A percentile compares a stretch with the other conserved stretches of the same genome.
Evolutionary conservation across 305 asterid species (phyloP).

Genomic region (Fraxinus velutina): DNA sequence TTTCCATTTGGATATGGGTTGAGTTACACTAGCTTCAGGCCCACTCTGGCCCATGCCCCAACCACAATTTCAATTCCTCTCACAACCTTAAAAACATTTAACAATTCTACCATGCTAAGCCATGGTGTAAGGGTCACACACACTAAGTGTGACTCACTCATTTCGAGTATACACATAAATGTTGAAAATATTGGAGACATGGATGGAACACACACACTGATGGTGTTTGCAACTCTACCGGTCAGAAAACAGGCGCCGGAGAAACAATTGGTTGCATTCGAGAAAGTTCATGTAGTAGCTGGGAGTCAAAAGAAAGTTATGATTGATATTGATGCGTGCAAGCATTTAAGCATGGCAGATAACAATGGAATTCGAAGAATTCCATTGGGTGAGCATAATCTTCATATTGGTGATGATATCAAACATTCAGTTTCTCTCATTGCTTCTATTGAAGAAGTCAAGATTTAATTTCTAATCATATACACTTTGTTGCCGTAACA

Average conservation of each 20-base stretch:
- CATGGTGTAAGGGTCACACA: conserved; percentile 53
- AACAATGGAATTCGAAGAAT: conserved; percentile 59
- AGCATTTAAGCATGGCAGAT: conserved; percentile 63
- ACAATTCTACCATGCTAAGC: conserved; percentile 32
- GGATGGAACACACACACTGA: conserved; percentile 69
- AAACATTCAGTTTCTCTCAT: conserved; percentile 48
- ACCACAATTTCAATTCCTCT: conserved; percentile 24
- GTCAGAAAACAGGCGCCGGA: conserved; percentile 16
- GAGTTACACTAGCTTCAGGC: background rate
- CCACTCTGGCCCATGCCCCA: conserved; percentile 21
- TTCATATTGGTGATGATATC: conserved; percentile 68
- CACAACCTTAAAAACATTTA: conserved; percentile 15
- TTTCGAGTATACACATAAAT: conserved; percentile 42
- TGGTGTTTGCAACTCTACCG: conserved; percentile 46
- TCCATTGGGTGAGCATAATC: conserved; percentile 65
- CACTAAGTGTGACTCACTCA: conserved; percentile 51
- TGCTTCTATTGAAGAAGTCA: background rate
- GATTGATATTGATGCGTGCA: conserved; percentile 47
- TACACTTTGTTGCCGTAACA: background rate
- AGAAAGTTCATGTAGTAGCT: conserved; percentile 47
- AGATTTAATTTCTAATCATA: background rate
- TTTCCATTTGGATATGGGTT: conserved; percentile 69
- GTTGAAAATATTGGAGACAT: conserved; percentile 59
- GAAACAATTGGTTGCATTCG: conserved; percentile 58
- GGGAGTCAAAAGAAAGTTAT: conserved; percentile 36